Percentiles rank a stretch among this genome's conserved stretches.
Evolutionary conservation across 768 basidiomycete genomes (phyloP).

Genomic region (Auricularia heimuer): DNA sequence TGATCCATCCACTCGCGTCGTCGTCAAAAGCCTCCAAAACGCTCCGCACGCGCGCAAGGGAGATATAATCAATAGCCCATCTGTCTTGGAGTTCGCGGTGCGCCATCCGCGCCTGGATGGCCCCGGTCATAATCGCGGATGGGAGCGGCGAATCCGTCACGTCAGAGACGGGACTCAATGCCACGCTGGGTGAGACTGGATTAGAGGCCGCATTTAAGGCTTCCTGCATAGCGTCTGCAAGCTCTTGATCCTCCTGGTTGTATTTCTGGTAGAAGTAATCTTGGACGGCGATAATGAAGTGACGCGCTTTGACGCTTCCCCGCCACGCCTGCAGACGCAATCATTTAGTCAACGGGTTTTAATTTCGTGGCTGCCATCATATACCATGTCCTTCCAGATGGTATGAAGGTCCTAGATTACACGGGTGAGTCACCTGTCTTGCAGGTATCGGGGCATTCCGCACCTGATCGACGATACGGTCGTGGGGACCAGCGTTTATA

Average conservation of each 20-base stretch:
- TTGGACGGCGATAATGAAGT: constrained; percentile 35
- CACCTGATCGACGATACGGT: constrained; percentile 32
- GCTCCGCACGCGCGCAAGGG: constrained; percentile 21
- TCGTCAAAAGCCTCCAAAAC: constrained; percentile 33
- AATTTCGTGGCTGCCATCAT: no score
- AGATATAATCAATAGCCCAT: constrained; percentile 29
- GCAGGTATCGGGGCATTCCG: constrained; percentile 7
- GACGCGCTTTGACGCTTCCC: constrained; percentile 40
- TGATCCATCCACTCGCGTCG: constrained; percentile 30
- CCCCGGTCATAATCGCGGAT: neutral
- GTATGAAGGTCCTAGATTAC: constrained; percentile 32
- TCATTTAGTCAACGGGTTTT: no score
- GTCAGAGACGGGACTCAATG: neutral
- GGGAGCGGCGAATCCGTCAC: neutral
- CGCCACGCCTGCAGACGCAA: constrained; percentile 33
- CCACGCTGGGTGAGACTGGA: neutral
- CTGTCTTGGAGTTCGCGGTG: constrained; percentile 13
- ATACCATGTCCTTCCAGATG: constrained; percentile 47
- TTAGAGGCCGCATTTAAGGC: neutral
- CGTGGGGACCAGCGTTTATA: constrained; percentile 34
- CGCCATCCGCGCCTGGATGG: neutral
- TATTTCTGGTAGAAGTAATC: constrained; percentile 26
- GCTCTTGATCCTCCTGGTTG: neutral
- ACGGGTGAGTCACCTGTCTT: no score
- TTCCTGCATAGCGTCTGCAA: neutral